Conservation (phyloP, 2,329 filamentous ascomycete genomes). For the Arthroderma uncinatum region DNA sequence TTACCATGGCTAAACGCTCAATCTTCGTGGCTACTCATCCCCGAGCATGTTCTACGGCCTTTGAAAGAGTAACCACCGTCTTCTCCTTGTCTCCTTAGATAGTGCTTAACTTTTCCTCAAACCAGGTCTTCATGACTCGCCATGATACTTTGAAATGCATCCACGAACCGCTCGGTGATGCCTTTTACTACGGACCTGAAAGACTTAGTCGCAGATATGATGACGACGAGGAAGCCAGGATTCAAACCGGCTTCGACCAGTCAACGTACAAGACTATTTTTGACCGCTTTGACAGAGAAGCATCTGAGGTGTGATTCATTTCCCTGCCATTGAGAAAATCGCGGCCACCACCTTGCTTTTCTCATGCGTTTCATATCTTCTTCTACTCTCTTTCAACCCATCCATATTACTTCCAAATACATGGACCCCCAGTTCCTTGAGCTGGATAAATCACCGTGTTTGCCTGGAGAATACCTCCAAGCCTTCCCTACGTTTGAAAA, state of each 20-base stretch:
- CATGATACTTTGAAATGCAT: conserved; percentile 68
- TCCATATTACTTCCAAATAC: neutral
- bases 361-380: conserved; percentile 18
- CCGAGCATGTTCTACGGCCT: conserved; percentile 88
- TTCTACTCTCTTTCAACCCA: neutral
- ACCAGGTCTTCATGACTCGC: conserved; percentile 90
- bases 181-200: conserved; percentile 93
- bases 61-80: conserved; percentile 61
- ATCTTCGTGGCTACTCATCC: conserved; percentile 94
- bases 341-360: conserved; percentile 11
- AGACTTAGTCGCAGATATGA: conserved; percentile 69
- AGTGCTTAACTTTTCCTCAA: neutral
- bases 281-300: conserved; percentile 60
- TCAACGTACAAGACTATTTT: conserved; percentile 53
- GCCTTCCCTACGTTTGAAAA: too few relatives aligned
- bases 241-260: conserved; percentile 34
- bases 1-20: conserved; percentile 31
- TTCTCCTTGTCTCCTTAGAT: neutral
- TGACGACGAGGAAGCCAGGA: conserved; percentile 46
- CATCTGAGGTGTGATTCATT: conserved; percentile 55
- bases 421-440: neutral
- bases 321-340: conserved; percentile 18
- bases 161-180: conserved; percentile 94
- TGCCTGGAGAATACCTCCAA: too few relatives aligned
- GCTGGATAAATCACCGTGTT: too few relatives aligned